Conservation (phyloP, 2,329 filamentous ascomycete genomes). For the Apiospora pterosperma region DNA sequence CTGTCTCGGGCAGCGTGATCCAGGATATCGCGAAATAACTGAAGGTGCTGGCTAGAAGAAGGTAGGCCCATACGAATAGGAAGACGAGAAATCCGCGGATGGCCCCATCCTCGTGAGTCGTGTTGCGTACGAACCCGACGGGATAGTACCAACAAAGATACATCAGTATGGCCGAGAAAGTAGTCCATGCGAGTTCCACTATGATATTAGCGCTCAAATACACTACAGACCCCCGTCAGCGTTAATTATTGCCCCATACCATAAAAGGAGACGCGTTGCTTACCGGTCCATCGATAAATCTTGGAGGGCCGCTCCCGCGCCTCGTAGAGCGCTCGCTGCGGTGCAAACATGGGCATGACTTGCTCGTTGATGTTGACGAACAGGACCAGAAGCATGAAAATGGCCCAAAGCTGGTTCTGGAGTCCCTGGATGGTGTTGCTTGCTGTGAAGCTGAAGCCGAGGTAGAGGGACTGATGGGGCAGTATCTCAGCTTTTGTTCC, state of each 20-base stretch:
- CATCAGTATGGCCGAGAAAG: slow-evolving; percentile 84
- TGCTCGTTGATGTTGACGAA: slow-evolving; percentile 78
- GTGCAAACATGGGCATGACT: slow-evolving; percentile 83
- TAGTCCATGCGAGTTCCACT: no score
- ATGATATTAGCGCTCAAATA: no score
- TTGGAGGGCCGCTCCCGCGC: slow-evolving; percentile 81
- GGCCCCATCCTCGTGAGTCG: background rate
- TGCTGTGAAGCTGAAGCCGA: slow-evolving; percentile 76
- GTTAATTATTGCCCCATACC: no score
- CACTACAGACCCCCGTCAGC: no score
- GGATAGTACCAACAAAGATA: slow-evolving; percentile 65
- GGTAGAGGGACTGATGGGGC: no score
- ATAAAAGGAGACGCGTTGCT: no score
- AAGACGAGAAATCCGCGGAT: slow-evolving; percentile 57
- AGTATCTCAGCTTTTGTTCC: no score
- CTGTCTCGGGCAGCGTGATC: slow-evolving; percentile 71
- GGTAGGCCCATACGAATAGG: slow-evolving; percentile 71
- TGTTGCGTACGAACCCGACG: slow-evolving; percentile 50
- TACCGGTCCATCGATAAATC: slow-evolving; percentile 76
- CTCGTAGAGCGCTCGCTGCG: slow-evolving; percentile 78
- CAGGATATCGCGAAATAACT: slow-evolving; percentile 74
- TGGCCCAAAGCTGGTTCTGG: slow-evolving; percentile 82
- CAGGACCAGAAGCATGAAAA: slow-evolving; percentile 80
- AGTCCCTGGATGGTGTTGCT: slow-evolving; percentile 72
- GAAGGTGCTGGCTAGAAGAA: slow-evolving; percentile 80